phyloP scores from a whole-genome alignment of 495 filamentous ascomycete genomes.

The Xylaria bambusicola region DNA sequence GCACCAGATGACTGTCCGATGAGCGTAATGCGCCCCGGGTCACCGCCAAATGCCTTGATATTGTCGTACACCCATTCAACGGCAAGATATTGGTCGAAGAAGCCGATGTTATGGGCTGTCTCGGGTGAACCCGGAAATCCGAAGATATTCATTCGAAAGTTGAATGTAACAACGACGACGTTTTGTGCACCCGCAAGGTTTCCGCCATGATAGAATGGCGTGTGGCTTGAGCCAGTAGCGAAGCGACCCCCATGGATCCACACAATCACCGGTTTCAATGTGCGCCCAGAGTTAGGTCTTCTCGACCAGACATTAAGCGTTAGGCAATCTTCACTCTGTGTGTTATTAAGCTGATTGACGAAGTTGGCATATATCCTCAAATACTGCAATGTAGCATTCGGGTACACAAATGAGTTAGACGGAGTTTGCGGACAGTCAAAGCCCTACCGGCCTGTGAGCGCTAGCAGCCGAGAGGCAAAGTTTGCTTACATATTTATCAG shows the following conservation, averaged over 20 bases:
- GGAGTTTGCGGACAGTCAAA: constrained; percentile 8
- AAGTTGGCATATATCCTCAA: background rate
- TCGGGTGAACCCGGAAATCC: constrained; percentile 14
- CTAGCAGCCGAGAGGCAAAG: background rate
- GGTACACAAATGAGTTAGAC: background rate
- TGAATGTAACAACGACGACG: constrained; percentile 5
- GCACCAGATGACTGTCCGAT: constrained; percentile 40
- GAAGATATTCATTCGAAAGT: constrained; percentile 11
- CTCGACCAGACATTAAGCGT: constrained; percentile 52
- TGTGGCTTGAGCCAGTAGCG: constrained; percentile 6
- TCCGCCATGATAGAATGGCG: constrained; percentile 5
- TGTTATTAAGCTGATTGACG: constrained; percentile 7
- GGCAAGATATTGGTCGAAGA: constrained; percentile 65
- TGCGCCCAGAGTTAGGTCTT: constrained; percentile 6
- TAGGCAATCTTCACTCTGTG: constrained; percentile 56
- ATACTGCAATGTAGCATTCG: constrained; percentile 3
- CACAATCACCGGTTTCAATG: constrained; percentile 33
- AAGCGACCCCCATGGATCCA: constrained; percentile 35
- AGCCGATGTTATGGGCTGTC: constrained; percentile 54
- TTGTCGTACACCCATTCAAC: constrained; percentile 61
- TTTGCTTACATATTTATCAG: background rate
- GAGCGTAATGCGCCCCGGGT: background rate
- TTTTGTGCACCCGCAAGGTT: constrained; percentile 1
- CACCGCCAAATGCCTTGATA: constrained; percentile 34
- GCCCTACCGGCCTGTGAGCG: background rate